Evolutionary conservation across 2,329 filamentous ascomycete genomes (phyloP), one percentile per base, ranked within the genome.

Genomic region (Fusarium bulbicola): DNA sequence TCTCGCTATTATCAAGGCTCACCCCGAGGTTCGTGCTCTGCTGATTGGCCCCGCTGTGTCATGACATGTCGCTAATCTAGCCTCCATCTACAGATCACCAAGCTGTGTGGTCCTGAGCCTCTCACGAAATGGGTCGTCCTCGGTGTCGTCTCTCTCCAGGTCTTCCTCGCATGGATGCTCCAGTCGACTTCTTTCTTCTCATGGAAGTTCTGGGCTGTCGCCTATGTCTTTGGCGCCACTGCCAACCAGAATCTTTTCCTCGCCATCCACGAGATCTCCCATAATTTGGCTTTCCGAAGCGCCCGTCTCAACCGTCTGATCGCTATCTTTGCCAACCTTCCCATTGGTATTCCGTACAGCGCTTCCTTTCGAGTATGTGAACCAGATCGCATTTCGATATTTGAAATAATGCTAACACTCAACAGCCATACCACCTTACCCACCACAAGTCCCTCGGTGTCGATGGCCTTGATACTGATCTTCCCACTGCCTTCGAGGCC

Each of bases 391-490:
- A 16, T 20, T 30, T 20, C 4, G 15, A 20, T 15, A 12, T 32
- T 18, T 36, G n/a, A 40, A 45, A 39, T 65, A 52, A 80, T 80
- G 70, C 79, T 69, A 54, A 26, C 21, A n/a, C 24, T 30, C 14
- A 20, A 9, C 74, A 94, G 89, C 96, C 96, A 9, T 99, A 99
- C 86, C 96, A 99, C 81, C 91, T 99, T 45, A 99, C 96, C 4
- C 96, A 99, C 85, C 96, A 99, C 89, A 99, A 99, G 86, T 97
- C 95, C 42, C 92, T 99, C 59, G 96, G 96, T 70, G 95, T 99
- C 57, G 94, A 97, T 78, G 96, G 96, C 63, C 90, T 99, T 47
- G 96, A 99, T 82, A 97, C 95, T 49, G 96, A 99, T 80, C 91
- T 99, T 34, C 96, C 96, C 30, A 98, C 96, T 24, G 91, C 93